phyloP scores from a whole-genome alignment of 1,284 basidiomycete genomes.

The Papiliotrema nemorosa region DNA sequence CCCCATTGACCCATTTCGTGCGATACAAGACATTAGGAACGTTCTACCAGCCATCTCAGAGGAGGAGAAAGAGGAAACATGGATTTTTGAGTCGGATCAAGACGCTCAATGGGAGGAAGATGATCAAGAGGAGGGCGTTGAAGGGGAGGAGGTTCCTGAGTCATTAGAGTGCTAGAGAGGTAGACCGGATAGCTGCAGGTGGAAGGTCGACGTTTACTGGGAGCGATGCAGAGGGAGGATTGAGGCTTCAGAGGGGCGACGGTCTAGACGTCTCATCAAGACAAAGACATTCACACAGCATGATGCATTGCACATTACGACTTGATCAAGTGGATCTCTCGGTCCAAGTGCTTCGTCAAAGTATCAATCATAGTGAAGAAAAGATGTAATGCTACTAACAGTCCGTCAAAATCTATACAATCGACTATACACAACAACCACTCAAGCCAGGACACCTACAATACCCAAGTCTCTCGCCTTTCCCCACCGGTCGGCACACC shows the following conservation, averaged over 20 bases:
- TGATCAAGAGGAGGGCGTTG: slow-evolving; percentile 57
- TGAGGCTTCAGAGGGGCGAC: no score
- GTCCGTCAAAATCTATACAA: not conserved
- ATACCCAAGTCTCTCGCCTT: not conserved
- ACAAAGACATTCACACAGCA: no score
- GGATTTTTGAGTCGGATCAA: slow-evolving; percentile 72
- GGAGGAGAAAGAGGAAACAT: slow-evolving; percentile 81
- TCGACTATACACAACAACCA: not conserved
- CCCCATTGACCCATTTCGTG: slow-evolving; percentile 7
- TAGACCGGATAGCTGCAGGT: not conserved
- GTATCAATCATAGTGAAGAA: no score
- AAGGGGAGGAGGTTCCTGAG: slow-evolving; percentile 62
- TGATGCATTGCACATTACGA: no score
- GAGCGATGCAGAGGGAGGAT: no score
- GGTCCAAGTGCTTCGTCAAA: no score
- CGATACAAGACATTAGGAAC: slow-evolving; percentile 53
- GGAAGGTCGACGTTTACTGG: no score
- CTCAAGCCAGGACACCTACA: no score
- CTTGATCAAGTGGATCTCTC: no score
- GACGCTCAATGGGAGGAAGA: slow-evolving; percentile 58
- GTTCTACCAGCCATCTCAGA: slow-evolving; percentile 84
- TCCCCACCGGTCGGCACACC: not conserved
- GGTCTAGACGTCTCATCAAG: no score
- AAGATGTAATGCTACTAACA: no score
- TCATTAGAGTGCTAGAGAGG: slow-evolving; percentile 48